These are phyloP conservation scores for Magnolia sinica DNA, from an alignment of 164 flowering plant genomes.

Conservation along the genomic window DNA sequence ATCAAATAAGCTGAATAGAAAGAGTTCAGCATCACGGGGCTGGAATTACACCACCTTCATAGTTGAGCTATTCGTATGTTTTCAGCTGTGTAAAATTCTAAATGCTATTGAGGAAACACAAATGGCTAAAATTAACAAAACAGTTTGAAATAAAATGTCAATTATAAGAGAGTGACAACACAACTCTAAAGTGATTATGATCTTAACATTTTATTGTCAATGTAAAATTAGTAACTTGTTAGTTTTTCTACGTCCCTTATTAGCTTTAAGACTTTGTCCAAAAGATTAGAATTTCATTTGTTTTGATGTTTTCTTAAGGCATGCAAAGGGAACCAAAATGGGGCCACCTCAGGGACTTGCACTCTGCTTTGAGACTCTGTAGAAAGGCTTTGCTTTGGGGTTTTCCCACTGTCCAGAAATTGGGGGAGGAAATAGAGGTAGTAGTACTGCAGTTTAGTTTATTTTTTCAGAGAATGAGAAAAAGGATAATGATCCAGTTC, in stretches of 20 bases:
- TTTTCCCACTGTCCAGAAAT: conserved; percentile 14
- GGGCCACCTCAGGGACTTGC: conserved; percentile 84
- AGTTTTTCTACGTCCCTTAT: background rate
- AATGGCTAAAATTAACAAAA: too few species aligned
- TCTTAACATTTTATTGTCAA: background rate
- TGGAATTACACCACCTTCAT: too few species aligned
- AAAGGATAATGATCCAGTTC: background rate
- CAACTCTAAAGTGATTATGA: too few species aligned
- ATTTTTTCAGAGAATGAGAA: background rate
- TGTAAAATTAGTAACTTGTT: background rate
- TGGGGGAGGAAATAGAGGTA: conserved; percentile 50
- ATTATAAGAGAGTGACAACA: too few species aligned
- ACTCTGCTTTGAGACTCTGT: conserved; percentile 60
- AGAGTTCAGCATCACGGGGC: too few species aligned
- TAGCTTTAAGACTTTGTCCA: background rate
- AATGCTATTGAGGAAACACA: too few species aligned
- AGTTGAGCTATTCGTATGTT: too few species aligned
- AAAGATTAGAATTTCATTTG: background rate
- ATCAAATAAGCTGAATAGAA: too few species aligned
- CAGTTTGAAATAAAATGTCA: too few species aligned
- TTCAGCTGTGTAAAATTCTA: too few species aligned
- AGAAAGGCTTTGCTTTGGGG: conserved; percentile 78
- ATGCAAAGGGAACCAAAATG: conserved; percentile 73
- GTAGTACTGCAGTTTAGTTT: background rate
- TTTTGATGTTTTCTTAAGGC: conserved; percentile 32